Base-by-base conservation (phyloP, 495 filamentous ascomycete genomes). In the Penicillium paxilli region DNA sequence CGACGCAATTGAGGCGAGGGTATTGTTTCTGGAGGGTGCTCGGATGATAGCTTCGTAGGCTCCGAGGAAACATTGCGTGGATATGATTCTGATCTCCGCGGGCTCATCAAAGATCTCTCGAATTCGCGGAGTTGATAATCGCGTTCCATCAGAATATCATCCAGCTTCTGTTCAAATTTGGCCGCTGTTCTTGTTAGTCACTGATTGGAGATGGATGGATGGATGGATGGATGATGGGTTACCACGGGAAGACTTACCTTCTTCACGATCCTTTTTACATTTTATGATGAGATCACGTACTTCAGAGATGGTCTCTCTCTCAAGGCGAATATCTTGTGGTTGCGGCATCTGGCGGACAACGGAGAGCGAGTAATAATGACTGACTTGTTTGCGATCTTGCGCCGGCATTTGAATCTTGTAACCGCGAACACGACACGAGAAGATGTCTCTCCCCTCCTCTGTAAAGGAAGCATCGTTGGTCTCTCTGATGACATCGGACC, bases 401-500 rank as follows among this genome's bases (percentile, higher is more conserved):
- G 26, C 50, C 16, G 50, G 26, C n/a, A 52, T 11, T 33, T 32
- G 41, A 7, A 47, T 5, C 2, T 12, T 19, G 17, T 25, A 30
- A 4, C 41, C 41, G n/a, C 30, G 50, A 22, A 26, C 4, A 14
- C 1, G 10, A 24, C 23, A 47, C 6, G 32, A 22, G 20, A 37
- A 52, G 0, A 30, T 7, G 8, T 21, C 50, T 24, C 46, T 17
- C 6, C 20, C 42, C 20, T 25, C 40, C 4, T 37, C 12, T 8
- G 19, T 37, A 8, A 52, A 25, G n/a, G 44, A 32, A 4, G 8
- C 24, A 11, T 52, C 30, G 7, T 37, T 33, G 14, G 50, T 24
- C 20, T 45, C 50, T 38, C 30, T 42, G 33, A 52, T 26, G 8
- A 52, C 16, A 37, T 26, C 30, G 22, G 30, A 8, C 50, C 28